Conservation (phyloP, 495 filamentous ascomycete species). For the Evansstolkia leycettana region DNA sequence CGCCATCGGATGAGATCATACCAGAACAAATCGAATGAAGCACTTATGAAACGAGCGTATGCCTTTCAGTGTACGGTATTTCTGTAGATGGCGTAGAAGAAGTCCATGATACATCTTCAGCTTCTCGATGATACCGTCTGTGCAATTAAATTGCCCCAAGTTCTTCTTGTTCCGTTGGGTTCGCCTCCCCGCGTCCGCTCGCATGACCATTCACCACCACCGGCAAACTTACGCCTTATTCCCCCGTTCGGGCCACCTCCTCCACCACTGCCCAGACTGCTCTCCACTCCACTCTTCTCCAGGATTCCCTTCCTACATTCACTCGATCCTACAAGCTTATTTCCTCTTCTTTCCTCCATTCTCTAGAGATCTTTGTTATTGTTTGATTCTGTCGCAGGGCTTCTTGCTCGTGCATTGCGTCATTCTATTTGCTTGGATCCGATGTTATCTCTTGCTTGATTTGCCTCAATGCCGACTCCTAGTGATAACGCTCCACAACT, state of each 20-base stretch:
- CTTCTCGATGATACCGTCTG: too few relatives aligned
- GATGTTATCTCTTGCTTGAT: constrained; percentile 30
- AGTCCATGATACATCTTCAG: too few relatives aligned
- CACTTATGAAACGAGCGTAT: too few relatives aligned
- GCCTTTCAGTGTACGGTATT: too few relatives aligned
- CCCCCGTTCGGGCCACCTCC: constrained; percentile 14
- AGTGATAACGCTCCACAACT: constrained; percentile 34
- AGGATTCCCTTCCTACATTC: constrained; percentile 7
- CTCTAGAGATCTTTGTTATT: too few relatives aligned
- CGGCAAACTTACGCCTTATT: too few relatives aligned
- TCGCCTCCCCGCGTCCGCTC: constrained; percentile 34
- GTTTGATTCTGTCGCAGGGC: too few relatives aligned
- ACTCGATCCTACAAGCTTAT: too few relatives aligned
- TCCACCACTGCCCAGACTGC: constrained; percentile 8
- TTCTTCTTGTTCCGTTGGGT: neutral
- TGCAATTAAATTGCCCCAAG: neutral
- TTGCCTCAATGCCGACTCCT: constrained; percentile 47
- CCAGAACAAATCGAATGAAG: too few relatives aligned
- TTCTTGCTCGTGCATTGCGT: constrained; percentile 1
- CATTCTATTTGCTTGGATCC: constrained; percentile 12
- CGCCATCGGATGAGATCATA: too few relatives aligned
- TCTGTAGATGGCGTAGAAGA: too few relatives aligned
- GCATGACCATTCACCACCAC: constrained; percentile 26
- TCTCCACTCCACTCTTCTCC: constrained; percentile 8
- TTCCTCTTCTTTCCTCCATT: constrained; percentile 5